These are phyloP conservation scores for Rhodosporidiobolus odoratus DNA, from an alignment of 768 basidiomycete species.

Conservation along the genomic window DNA sequence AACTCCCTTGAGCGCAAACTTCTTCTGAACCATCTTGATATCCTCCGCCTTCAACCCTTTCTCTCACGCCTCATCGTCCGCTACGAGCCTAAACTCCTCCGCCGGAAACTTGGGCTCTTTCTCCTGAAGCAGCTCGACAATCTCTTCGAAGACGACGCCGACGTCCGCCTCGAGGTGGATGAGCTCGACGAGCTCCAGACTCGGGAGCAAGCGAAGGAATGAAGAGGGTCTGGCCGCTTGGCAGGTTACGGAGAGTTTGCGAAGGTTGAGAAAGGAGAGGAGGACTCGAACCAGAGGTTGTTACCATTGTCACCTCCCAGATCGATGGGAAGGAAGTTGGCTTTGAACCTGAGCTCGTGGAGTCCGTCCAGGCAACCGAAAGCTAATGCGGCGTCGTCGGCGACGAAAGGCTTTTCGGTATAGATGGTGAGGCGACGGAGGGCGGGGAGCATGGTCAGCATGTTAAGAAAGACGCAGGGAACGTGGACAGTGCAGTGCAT, in stretches of 20 bases:
- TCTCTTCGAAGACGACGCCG: background rate
- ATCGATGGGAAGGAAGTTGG: background rate
- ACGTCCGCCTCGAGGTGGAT: background rate
- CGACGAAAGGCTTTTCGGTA: background rate
- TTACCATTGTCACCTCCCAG: background rate
- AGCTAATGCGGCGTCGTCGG: background rate
- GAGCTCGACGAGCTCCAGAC: background rate
- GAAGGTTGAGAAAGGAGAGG: background rate
- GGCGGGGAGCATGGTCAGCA: background rate
- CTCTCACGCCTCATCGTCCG: background rate
- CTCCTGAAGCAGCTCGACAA: background rate
- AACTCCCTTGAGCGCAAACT: background rate
- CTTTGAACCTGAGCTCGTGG: background rate
- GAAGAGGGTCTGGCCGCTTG: background rate
- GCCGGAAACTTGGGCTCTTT: background rate
- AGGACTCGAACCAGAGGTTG: conserved; percentile 6
- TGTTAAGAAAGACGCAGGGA: background rate
- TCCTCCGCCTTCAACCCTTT: background rate
- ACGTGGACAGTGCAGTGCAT: too few relatives aligned
- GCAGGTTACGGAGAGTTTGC: background rate
- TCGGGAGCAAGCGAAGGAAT: too few relatives aligned
- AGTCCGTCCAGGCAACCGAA: background rate
- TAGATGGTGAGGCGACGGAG: background rate
- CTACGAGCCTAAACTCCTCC: background rate
- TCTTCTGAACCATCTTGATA: background rate